These are phyloP conservation scores for Globisporangium alternatum DNA, from an alignment of 352 stramenopile genomes.

Conservation along the genomic window DNA sequence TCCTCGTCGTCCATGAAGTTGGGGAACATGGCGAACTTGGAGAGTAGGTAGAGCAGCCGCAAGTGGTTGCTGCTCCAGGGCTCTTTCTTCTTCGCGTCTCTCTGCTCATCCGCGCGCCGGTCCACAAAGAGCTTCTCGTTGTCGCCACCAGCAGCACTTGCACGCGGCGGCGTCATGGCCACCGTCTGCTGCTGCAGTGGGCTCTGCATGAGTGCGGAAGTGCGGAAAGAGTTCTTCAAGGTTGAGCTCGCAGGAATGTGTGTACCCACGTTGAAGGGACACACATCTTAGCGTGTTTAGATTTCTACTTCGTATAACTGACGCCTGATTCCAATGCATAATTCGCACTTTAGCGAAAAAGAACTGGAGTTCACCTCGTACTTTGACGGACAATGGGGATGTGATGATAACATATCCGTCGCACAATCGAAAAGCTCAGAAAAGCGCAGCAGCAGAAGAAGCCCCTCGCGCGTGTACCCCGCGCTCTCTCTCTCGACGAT, in stretches of 20 bases:
- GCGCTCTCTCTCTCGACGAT: constrained; percentile 29
- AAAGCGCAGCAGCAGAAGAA: too few relatives aligned
- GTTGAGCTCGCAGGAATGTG: too few relatives aligned
- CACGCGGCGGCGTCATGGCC: constrained; percentile 10
- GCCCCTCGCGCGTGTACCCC: neutral
- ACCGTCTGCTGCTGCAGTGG: constrained; percentile 9
- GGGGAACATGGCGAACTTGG: constrained; percentile 92
- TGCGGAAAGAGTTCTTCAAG: too few relatives aligned
- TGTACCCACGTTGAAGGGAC: too few relatives aligned
- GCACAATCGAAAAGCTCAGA: too few relatives aligned
- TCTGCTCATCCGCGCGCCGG: neutral
- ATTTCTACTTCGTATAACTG: too few relatives aligned
- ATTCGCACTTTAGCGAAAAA: too few relatives aligned
- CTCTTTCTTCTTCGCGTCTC: neutral
- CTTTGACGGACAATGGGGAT: too few relatives aligned
- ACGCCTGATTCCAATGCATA: too few relatives aligned
- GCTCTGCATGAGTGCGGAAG: neutral
- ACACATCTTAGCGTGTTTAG: too few relatives aligned
- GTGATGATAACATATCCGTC: too few relatives aligned
- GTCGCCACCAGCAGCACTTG: neutral
- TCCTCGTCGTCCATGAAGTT: constrained; percentile 89
- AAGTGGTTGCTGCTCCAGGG: constrained; percentile 89
- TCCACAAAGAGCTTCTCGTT: constrained; percentile 31
- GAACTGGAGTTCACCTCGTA: too few relatives aligned
- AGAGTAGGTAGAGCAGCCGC: constrained; percentile 95